A percentile compares a stretch with the other conserved stretches of the same genome.
These are phyloP conservation scores for Iris pallida DNA, from an alignment of 116 monocot genomes.

Conservation along the genomic window DNA sequence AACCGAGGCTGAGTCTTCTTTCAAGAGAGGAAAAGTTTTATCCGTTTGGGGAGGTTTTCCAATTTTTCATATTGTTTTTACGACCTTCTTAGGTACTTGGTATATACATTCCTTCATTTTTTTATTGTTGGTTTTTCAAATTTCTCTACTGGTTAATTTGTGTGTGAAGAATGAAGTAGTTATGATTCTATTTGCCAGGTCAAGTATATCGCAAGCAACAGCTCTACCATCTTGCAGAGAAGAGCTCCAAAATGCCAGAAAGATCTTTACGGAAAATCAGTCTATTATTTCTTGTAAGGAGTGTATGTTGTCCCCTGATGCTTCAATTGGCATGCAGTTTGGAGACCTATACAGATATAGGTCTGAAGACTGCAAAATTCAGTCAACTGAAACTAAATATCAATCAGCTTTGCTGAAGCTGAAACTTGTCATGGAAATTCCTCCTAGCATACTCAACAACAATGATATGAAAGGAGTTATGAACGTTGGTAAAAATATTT, in stretches of 20 bases:
- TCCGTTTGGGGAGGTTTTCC: constrained; percentile 43
- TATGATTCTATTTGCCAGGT: constrained; percentile 36
- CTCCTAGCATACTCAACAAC: too few species aligned
- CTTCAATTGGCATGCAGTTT: constrained; percentile 42
- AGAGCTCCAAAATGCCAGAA: constrained; percentile 51
- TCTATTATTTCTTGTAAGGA: constrained; percentile 47
- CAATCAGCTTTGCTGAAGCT: constrained; percentile 50
- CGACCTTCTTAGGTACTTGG: constrained; percentile 56
- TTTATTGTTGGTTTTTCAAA: constrained; percentile 1
- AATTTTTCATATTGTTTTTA: constrained; percentile 50
- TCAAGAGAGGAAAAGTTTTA: constrained; percentile 70
- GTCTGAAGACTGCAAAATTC: constrained; percentile 14
- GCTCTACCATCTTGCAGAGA: constrained; percentile 51
- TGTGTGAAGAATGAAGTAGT: neutral
- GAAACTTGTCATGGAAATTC: too few species aligned
- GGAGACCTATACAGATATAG: constrained; percentile 55
- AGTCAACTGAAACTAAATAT: constrained; percentile 40
- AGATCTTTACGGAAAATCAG: constrained; percentile 36
- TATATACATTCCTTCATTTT: neutral
- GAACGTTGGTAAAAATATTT: too few species aligned
- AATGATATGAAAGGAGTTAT: too few species aligned
- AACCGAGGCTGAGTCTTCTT: constrained; percentile 61
- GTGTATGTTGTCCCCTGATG: constrained; percentile 56
- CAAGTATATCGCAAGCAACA: constrained; percentile 68
- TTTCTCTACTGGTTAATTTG: neutral